A percentile compares a stretch with the other conserved stretches of the same genome.
These are phyloP conservation scores for Glomus cerebriforme DNA, from an alignment of 192 early-diverging fungal genomes.

Conservation along the genomic window DNA sequence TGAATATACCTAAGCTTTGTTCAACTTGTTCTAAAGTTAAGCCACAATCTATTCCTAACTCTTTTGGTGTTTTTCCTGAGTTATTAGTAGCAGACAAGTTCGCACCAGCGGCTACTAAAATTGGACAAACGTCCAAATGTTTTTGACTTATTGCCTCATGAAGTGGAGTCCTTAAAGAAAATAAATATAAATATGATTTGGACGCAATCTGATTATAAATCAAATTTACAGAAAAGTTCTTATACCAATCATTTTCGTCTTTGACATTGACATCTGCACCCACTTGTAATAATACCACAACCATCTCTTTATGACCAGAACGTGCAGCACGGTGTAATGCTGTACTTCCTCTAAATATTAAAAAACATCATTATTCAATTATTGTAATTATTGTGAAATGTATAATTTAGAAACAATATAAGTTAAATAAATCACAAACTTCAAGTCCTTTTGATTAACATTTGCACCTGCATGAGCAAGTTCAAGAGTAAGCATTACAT, in stretches of 20 bases:
- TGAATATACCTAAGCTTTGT: not conserved
- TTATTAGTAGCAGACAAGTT: constrained; percentile 33
- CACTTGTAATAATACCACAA: constrained; percentile 51
- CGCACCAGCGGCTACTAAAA: constrained; percentile 41
- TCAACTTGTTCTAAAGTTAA: constrained; percentile 21
- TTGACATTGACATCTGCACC: constrained; percentile 64
- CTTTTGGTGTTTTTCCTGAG: constrained; percentile 28
- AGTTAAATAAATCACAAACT: not conserved
- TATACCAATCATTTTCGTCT: constrained; percentile 42
- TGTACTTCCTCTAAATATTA: constrained; percentile 55
- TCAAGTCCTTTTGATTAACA: constrained; percentile 42
- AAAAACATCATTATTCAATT: not conserved
- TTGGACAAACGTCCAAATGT: constrained; percentile 37
- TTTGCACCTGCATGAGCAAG: constrained; percentile 40
- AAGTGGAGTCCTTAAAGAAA: constrained; percentile 39
- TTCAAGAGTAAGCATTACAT: constrained; percentile 46
- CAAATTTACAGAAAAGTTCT: not conserved
- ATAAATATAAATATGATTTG: too few relatives aligned
- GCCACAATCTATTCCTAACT: not conserved
- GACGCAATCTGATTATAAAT: too few relatives aligned
- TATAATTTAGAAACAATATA: not conserved
- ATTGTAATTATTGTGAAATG: not conserved
- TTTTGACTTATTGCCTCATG: constrained; percentile 47
- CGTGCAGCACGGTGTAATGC: constrained; percentile 70
- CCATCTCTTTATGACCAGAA: constrained; percentile 53